Base-by-base conservation (phyloP, 2,329 filamentous ascomycete species). In the Pseudogymnoascus sp. region DNA sequence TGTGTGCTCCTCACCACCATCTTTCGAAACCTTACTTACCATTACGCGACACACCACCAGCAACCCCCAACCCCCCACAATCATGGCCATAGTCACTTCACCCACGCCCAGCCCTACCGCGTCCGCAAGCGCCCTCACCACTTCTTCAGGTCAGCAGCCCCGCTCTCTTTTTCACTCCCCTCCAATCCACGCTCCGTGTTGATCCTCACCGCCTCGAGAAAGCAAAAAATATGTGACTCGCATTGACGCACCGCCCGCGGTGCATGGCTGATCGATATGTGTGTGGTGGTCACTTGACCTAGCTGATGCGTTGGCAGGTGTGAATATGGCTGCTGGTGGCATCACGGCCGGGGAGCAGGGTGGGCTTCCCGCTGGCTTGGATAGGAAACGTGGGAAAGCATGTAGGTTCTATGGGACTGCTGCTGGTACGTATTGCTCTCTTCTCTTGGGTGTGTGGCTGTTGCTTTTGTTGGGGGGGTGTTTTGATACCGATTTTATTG, bases 61-160 rank as follows among this genome's bases (percentile, higher is more conserved):
- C 20, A 50, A 25, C 41, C 22, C 14, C 43, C 22, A 12, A 41
- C 38, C 39, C 39, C 39, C 47, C 47, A 54, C 25, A 54, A 32
- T n/a, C 22, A 41, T 54, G 47, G 47, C 47, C 28, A 54, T 54
- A 12, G 28, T 32, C 25, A 50, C 43, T 30, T 18, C 47, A 54
- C 47, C 47, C 47, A 54, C 47, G 47, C 47, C 43, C 28, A 54
- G 47, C 47, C 47, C 47, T 54, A 54, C 47, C 47, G 28, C 47
- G 47, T 32, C 47, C 47, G 47, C 28, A 54, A 54, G 47, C 47
- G 28, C 47, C 47, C 28, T 54, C 47, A 54, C 47, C 47, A 54
- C 47, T 54, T 54, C 47, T 54, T 54, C 47, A 54, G 57, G 57
- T 58, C 32, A 58, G 57, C 57, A 58, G 57, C 57, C 32, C 37